Conservation (phyloP, 2,329 filamentous ascomycete genomes). For the Myriangium duriaei region DNA sequence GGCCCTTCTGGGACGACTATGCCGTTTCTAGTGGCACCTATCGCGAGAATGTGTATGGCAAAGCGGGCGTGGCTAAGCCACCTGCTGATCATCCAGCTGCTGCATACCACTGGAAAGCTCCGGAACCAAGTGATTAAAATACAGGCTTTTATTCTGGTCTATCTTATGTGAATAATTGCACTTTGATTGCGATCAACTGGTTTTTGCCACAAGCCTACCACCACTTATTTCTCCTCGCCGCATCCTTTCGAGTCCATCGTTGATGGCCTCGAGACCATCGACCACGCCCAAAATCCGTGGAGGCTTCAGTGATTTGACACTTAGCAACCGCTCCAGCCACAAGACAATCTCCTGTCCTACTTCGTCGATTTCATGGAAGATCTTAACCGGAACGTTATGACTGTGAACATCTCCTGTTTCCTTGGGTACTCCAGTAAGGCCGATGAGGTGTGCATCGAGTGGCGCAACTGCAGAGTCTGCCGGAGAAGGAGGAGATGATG, state of each 20-base stretch:
- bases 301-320: conserved; percentile 39
- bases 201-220: conserved; percentile 55
- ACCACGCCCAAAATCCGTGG: conserved; percentile 55
- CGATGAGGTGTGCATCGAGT: conserved; percentile 53
- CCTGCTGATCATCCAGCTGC: conserved; percentile 41
- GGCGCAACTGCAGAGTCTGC: conserved; percentile 49
- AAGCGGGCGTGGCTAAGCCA: conserved; percentile 38
- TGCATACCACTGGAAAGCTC: conserved; percentile 28
- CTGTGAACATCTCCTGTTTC: conserved; percentile 36
- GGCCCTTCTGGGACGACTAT: conserved; percentile 44
- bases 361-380: conserved; percentile 56
- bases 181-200: no score
- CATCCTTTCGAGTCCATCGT: conserved; percentile 53
- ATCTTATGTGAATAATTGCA: no score
- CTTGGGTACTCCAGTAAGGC: conserved; percentile 56
- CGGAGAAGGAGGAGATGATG: conserved; percentile 47
- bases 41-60: conserved; percentile 47
- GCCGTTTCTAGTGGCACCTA: conserved; percentile 46
- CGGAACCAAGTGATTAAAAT: no score
- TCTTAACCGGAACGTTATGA: conserved; percentile 61
- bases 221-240: conserved; percentile 54
- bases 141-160: no score
- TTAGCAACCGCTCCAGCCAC: conserved; percentile 57
- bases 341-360: conserved; percentile 50
- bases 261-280: conserved; percentile 53